A percentile compares a stretch with the other conserved stretches of the same genome.
Conservation (phyloP, 371 early-diverging fungal genomes). For the Mortierella sp. region DNA sequence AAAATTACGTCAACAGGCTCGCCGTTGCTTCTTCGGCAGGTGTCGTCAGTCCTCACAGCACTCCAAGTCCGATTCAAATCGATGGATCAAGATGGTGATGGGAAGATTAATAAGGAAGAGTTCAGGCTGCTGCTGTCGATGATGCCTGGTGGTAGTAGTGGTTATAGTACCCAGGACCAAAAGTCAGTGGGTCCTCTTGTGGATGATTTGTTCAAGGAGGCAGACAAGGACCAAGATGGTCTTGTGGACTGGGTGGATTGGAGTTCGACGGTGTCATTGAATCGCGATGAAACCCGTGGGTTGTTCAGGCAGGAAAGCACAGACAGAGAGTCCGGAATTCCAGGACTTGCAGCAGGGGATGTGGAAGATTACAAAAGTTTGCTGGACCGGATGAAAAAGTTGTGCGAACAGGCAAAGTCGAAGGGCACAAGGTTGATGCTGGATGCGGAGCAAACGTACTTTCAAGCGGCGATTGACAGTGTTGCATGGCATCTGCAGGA, state of each 20-base stretch:
- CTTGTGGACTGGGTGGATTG: conserved; percentile 71
- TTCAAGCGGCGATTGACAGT: conserved; percentile 92
- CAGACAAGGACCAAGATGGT: conserved; percentile 61
- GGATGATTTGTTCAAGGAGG: conserved; percentile 56
- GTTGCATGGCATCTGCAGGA: conserved; percentile 74
- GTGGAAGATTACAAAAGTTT: conserved; percentile 76
- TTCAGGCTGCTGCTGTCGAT: conserved; percentile 40
- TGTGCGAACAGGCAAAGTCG: conserved; percentile 71
- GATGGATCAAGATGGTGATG: conserved; percentile 59
- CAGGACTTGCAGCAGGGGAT: conserved; percentile 60
- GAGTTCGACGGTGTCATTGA: conserved; percentile 63
- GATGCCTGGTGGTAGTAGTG: too few relatives aligned
- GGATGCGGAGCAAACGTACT: conserved; percentile 92
- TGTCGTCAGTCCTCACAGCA: conserved; percentile 65
- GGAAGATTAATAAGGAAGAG: conserved; percentile 49
- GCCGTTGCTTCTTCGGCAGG: conserved; percentile 80
- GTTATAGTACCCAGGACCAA: conserved; percentile 2
- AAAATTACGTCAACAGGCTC: conserved; percentile 90
- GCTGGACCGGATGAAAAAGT: conserved; percentile 70
- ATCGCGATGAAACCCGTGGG: conserved; percentile 58
- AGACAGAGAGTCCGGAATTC: conserved; percentile 12
- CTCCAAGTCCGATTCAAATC: conserved; percentile 55
- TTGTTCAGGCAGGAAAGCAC: conserved; percentile 49
- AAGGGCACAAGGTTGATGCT: conserved; percentile 81
- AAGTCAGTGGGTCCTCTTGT: conserved; percentile 18